phyloP scores from a whole-genome alignment of 495 filamentous ascomycete genomes.

The Jackrogersella multiformis region DNA sequence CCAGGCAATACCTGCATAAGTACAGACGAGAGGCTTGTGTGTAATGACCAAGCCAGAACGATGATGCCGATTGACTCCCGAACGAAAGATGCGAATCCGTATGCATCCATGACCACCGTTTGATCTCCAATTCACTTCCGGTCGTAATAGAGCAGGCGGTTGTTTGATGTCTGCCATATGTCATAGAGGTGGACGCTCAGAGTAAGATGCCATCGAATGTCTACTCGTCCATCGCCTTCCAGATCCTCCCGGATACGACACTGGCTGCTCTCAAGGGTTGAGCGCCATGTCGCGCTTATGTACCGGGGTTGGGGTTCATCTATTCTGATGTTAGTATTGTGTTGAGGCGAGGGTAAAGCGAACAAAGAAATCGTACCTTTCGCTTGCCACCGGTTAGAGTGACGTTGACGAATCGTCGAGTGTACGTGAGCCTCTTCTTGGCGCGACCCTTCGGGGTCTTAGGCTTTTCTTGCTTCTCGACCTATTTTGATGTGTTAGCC shows the following conservation, averaged over 20 bases:
- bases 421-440: conserved; percentile 97
- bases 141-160: conserved; percentile 34
- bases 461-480: conserved; percentile 90
- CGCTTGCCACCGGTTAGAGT: conserved; percentile 99
- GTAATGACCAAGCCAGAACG: conserved; percentile 40
- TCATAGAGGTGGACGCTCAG: conserved; percentile 36
- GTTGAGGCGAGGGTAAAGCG: not conserved
- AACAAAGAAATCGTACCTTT: conserved; percentile 69
- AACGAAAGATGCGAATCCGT: conserved; percentile 42
- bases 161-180: conserved; percentile 26
- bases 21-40: conserved; percentile 39
- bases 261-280: conserved; percentile 41
- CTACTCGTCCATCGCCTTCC: conserved; percentile 39
- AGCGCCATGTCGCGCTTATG: conserved; percentile 43
- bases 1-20: conserved; percentile 37
- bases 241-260: conserved; percentile 29
- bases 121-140: conserved; percentile 35
- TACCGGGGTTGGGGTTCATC: conserved; percentile 64
- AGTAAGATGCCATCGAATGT: conserved; percentile 16
- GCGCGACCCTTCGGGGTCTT: conserved; percentile 97
- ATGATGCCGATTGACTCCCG: conserved; percentile 44
- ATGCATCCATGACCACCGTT: conserved; percentile 36
- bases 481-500: conserved; percentile 57
- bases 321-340: conserved; percentile 24
- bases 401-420: conserved; percentile 99